These are phyloP conservation scores for Sphaerosporella brunnea DNA, from an alignment of 495 filamentous ascomycete species.

Conservation along the genomic window DNA sequence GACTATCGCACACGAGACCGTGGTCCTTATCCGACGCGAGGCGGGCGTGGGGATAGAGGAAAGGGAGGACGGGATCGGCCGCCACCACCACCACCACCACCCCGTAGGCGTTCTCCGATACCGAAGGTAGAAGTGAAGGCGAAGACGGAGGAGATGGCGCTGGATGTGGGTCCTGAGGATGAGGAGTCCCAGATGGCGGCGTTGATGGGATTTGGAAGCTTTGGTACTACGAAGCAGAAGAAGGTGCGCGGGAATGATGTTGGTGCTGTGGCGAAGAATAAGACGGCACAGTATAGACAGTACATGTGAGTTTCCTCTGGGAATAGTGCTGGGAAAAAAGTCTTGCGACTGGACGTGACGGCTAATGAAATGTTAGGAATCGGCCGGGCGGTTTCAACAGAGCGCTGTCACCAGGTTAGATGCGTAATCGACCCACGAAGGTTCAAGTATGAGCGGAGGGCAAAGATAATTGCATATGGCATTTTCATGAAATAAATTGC, in stretches of 20 bases:
- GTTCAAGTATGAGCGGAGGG: no score
- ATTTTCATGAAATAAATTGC: no score
- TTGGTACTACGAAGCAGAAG: constrained; percentile 73
- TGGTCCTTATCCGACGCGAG: constrained; percentile 6
- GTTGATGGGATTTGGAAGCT: constrained; percentile 75
- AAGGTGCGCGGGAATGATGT: constrained; percentile 83
- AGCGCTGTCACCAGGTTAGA: constrained; percentile 48
- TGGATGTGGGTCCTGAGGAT: constrained; percentile 38
- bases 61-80: neutral
- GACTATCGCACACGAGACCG: constrained; percentile 14
- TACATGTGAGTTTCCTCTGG: constrained; percentile 47
- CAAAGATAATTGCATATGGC: no score
- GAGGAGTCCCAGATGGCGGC: constrained; percentile 59
- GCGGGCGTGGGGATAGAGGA: neutral
- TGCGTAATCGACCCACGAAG: no score
- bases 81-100: constrained; percentile 5
- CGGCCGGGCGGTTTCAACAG: constrained; percentile 90
- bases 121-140: constrained; percentile 6
- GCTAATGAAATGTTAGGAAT: constrained; percentile 33
- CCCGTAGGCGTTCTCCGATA: constrained; percentile 21
- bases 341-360: no score
- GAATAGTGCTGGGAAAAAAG: no score
- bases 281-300: constrained; percentile 88
- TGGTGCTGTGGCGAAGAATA: constrained; percentile 74
- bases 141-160: constrained; percentile 11